These are phyloP conservation scores for Pestalotiopsis sp. DNA, from an alignment of 2,329 filamentous ascomycete genomes.

Conservation along the genomic window DNA sequence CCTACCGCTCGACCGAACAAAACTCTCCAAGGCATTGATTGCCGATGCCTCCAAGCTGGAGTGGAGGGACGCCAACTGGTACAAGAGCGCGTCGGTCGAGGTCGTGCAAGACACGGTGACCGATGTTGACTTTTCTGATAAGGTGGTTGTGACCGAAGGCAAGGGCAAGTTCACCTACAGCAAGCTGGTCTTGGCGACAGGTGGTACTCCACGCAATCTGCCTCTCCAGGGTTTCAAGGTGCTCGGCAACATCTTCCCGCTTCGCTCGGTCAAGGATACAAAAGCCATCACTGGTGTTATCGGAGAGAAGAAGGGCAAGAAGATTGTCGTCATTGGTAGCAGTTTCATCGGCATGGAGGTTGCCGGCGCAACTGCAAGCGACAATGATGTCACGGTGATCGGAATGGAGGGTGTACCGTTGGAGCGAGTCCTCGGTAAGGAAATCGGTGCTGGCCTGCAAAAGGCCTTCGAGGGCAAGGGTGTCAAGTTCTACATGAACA, in stretches of 20 bases:
- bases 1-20: constrained; percentile 88
- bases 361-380: constrained; percentile 78
- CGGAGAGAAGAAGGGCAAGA: constrained; percentile 82
- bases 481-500: constrained; percentile 83
- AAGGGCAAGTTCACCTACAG: constrained; percentile 76
- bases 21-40: constrained; percentile 91
- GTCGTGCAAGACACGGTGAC: constrained; percentile 67
- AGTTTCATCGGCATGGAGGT: constrained; percentile 99
- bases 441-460: constrained; percentile 81
- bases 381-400: constrained; percentile 82
- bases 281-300: constrained; percentile 79
- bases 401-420: constrained; percentile 87
- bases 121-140: constrained; percentile 73
- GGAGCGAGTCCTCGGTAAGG: constrained; percentile 79
- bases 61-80: constrained; percentile 78
- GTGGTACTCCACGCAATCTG: constrained; percentile 74
- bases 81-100: constrained; percentile 61
- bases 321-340: constrained; percentile 87
- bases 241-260: constrained; percentile 82
- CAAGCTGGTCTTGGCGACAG: constrained; percentile 89
- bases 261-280: constrained; percentile 77
- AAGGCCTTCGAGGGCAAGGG: constrained; percentile 80
- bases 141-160: constrained; percentile 73
- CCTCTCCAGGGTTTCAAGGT: constrained; percentile 86
- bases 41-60: constrained; percentile 78